phyloP scores from a whole-genome alignment of 352 stramenopile genomes.

The Pythium graminicola region DNA sequence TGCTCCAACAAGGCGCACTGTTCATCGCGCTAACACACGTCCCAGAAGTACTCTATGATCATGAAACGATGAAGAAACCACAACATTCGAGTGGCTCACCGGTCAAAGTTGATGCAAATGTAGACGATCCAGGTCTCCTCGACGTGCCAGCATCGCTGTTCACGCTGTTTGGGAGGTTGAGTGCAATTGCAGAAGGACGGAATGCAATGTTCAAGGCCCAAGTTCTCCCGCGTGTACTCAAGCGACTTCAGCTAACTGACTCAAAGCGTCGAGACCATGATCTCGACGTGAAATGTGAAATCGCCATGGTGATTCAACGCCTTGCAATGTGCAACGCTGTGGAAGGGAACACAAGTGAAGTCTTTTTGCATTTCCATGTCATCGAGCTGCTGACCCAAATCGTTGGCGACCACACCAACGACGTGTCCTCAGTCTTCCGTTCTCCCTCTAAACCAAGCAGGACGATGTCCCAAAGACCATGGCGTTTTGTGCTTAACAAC shows the following conservation, averaged over 20 bases:
- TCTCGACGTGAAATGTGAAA: slow-evolving; percentile 57
- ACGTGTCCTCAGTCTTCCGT: background rate
- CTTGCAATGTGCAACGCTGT: slow-evolving; percentile 47
- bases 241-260: slow-evolving; percentile 51
- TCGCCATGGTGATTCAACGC: slow-evolving; percentile 42
- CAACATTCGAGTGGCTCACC: slow-evolving; percentile 1
- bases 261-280: slow-evolving; percentile 18
- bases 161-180: slow-evolving; percentile 56
- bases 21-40: slow-evolving; percentile 53
- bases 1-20: slow-evolving; percentile 49
- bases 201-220: slow-evolving; percentile 53
- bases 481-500: slow-evolving; percentile 44
- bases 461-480: slow-evolving; percentile 7
- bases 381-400: slow-evolving; percentile 39
- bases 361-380: slow-evolving; percentile 63
- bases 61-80: slow-evolving; percentile 2
- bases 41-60: slow-evolving; percentile 35
- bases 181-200: slow-evolving; percentile 49
- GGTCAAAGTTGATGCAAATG: slow-evolving; percentile 24
- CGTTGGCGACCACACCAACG: slow-evolving; percentile 14
- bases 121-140: slow-evolving; percentile 40
- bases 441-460: slow-evolving; percentile 1
- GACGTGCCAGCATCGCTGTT: slow-evolving; percentile 57
- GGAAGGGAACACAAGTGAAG: slow-evolving; percentile 60
- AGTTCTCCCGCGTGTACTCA: slow-evolving; percentile 58